These are phyloP conservation scores for Strobilomyces dryophilus DNA, from an alignment of 768 basidiomycete species.

Conservation along the genomic window DNA sequence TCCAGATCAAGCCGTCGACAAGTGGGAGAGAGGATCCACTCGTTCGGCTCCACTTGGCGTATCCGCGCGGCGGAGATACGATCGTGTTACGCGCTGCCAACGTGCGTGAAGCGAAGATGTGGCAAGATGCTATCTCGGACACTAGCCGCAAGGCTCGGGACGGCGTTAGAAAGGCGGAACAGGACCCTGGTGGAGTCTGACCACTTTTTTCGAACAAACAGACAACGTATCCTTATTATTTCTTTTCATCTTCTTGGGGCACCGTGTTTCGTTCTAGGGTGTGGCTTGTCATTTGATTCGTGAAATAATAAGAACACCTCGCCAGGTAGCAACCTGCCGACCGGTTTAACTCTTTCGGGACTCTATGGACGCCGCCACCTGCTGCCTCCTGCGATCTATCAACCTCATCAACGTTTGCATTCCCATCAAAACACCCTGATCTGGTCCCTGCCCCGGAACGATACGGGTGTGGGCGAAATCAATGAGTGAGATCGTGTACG, in stretches of 20 bases:
- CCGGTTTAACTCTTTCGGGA: background rate
- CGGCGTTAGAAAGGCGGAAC: conserved; percentile 1
- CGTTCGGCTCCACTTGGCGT: conserved; percentile 63
- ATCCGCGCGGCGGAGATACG: conserved; percentile 71
- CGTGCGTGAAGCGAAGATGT: conserved; percentile 53
- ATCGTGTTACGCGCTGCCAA: conserved; percentile 57
- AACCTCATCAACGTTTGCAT: conserved; percentile 61
- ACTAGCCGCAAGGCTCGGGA: conserved; percentile 13
- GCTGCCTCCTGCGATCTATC: conserved; percentile 52
- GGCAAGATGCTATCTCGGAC: conserved; percentile 41
- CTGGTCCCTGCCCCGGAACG: conserved; percentile 67
- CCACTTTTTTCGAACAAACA: conserved; percentile 26
- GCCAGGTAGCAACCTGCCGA: background rate
- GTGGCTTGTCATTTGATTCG: background rate
- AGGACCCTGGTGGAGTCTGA: background rate
- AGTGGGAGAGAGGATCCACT: conserved; percentile 57
- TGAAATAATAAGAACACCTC: background rate
- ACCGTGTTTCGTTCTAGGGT: background rate
- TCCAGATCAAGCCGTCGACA: conserved; percentile 53
- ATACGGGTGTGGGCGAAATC: conserved; percentile 91
- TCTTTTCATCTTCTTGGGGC: background rate
- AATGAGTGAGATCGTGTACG: conserved; percentile 71
- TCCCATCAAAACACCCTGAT: conserved; percentile 73
- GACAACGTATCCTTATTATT: conserved; percentile 26
- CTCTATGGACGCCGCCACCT: conserved; percentile 28